Percentiles rank a stretch among this genome's conserved stretches.
These are phyloP conservation scores for Alopecurus myosuroides DNA, from an alignment of 176 grass and related monocot species.

Conservation along the genomic window DNA sequence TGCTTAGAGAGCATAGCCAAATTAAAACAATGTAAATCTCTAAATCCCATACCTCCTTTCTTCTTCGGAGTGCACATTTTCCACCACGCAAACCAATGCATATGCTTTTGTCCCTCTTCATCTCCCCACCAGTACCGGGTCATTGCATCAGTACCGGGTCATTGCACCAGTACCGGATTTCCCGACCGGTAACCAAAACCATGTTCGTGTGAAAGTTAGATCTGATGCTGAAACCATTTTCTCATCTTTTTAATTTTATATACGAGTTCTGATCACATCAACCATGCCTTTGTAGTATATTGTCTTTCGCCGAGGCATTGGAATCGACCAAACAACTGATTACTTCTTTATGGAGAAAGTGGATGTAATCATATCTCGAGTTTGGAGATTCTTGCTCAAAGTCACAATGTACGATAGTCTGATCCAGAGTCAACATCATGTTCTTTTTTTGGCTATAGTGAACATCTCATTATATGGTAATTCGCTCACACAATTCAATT, in stretches of 20 bases:
- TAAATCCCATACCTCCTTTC: too few relatives aligned
- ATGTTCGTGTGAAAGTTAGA: neutral
- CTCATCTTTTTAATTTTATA: neutral
- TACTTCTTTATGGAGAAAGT: conserved; percentile 94
- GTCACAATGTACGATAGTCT: conserved; percentile 46
- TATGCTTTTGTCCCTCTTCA: too few relatives aligned
- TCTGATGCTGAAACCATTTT: neutral
- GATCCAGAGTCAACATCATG: neutral
- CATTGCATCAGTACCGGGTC: too few relatives aligned
- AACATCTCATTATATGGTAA: neutral
- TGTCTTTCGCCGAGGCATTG: conserved; percentile 87
- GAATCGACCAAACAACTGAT: conserved; percentile 66
- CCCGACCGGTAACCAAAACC: too few relatives aligned
- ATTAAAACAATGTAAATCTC: too few relatives aligned
- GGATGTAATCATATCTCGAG: conserved; percentile 75
- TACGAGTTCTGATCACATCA: neutral
- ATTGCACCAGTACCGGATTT: too few relatives aligned
- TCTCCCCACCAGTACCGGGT: too few relatives aligned
- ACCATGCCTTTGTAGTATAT: conserved; percentile 54
- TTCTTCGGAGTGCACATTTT: too few relatives aligned
- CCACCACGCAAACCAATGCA: too few relatives aligned
- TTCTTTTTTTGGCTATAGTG: neutral
- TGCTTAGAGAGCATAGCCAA: too few relatives aligned
- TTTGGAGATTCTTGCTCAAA: conserved; percentile 70
- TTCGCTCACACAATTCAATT: neutral